phyloP scores from a whole-genome alignment of 2,329 filamentous ascomycete species.

The Fusarium sp. region DNA sequence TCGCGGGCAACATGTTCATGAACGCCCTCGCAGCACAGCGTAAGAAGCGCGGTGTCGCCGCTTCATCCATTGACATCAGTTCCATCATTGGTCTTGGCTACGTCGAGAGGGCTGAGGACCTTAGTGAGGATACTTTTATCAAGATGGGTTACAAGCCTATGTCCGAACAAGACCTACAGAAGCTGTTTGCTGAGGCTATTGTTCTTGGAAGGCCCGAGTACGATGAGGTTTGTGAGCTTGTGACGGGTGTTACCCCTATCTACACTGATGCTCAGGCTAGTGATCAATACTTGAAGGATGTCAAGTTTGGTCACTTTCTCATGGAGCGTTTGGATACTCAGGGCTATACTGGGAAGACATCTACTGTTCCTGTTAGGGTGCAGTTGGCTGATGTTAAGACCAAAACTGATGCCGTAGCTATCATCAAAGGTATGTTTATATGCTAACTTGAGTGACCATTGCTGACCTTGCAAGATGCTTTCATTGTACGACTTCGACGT shows the following conservation, averaged over 20 bases:
- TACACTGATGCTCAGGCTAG: not conserved
- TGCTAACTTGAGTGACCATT: fast-evolving
- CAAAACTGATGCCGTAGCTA: fast-evolving
- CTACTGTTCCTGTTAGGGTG: not conserved
- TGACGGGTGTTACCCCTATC: not conserved
- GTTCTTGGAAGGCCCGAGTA: not conserved
- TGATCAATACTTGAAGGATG: not conserved
- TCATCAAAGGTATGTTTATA: not conserved
- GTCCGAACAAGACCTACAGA: not conserved
- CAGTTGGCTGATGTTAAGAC: not conserved
- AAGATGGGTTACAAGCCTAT: not conserved
- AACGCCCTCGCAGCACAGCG: not conserved
- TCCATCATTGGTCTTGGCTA: not conserved
- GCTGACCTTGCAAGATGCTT: fast-evolving
- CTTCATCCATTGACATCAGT: not conserved
- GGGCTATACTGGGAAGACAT: not conserved
- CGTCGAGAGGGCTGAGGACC: not conserved
- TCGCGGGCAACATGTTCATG: not conserved
- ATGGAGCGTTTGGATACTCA: not conserved
- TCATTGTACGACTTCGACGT: not conserved
- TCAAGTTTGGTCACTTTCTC: not conserved
- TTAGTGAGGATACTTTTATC: not conserved
- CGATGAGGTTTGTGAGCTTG: not conserved
- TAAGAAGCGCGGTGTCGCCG: not conserved
- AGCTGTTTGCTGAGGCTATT: not conserved